phyloP scores from a whole-genome alignment of 2,329 filamentous ascomycete species.

The Calcarisporium arbuscula region DNA sequence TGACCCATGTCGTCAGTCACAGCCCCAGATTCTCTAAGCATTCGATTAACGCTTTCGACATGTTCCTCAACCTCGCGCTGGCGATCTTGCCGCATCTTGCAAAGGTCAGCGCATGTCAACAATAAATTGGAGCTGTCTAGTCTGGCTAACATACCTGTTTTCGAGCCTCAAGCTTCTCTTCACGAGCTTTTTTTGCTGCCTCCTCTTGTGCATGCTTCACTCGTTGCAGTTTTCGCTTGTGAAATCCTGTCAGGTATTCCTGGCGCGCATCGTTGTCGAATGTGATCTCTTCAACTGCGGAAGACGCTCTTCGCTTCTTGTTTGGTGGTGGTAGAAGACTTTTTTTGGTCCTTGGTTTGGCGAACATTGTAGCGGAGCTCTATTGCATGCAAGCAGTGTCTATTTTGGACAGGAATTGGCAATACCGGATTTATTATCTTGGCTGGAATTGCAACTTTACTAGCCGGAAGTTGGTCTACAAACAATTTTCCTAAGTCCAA shows the following conservation, averaged over 20 bases:
- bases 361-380: conserved; percentile 36
- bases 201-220: conserved; percentile 80
- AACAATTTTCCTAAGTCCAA: too few relatives aligned
- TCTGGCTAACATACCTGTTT: conserved; percentile 56
- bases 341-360: conserved; percentile 54
- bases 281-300: conserved; percentile 67
- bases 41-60: conserved; percentile 66
- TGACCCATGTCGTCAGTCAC: conserved; percentile 33
- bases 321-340: conserved; percentile 47
- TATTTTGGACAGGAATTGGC: too few relatives aligned
- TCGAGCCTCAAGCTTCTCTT: conserved; percentile 68
- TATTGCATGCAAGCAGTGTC: too few relatives aligned
- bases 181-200: conserved; percentile 67
- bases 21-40: conserved; percentile 55
- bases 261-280: conserved; percentile 76
- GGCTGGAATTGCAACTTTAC: too few relatives aligned
- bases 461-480: too few relatives aligned
- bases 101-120: too few relatives aligned
- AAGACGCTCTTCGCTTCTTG: conserved; percentile 60
- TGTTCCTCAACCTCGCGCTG: conserved; percentile 77
- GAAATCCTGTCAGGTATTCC: conserved; percentile 92
- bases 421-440: too few relatives aligned
- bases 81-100: conserved; percentile 74
- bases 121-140: conserved; percentile 1
- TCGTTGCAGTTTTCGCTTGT: conserved; percentile 86